phyloP scores from a whole-genome alignment of 768 basidiomycete genomes.

The Lentinula sp. region DNA sequence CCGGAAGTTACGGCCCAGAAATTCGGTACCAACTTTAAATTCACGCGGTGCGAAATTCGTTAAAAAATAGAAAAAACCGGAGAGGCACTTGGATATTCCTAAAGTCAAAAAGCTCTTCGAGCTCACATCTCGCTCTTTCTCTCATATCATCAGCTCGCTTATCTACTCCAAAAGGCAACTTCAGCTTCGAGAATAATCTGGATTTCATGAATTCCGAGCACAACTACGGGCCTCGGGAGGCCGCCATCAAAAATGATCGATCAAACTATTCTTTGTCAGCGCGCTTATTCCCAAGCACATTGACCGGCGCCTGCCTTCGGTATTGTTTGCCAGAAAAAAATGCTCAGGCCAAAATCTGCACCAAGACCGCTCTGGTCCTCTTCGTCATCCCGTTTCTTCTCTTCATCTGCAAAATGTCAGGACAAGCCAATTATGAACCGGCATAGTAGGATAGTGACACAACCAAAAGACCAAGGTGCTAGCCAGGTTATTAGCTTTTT shows the following conservation, averaged over 20 bases:
- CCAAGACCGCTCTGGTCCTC: constrained; percentile 8
- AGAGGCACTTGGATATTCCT: neutral
- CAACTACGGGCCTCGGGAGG: neutral
- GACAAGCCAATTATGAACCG: constrained; percentile 49
- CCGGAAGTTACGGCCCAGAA: neutral
- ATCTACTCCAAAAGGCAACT: neutral
- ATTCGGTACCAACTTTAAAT: neutral
- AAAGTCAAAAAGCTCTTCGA: neutral
- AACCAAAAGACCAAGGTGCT: constrained; percentile 92
- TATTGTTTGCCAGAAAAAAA: neutral
- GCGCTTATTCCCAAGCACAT: neutral
- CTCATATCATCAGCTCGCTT: neutral
- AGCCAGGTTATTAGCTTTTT: constrained; percentile 56
- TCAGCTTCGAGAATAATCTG: neutral
- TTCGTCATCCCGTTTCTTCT: constrained; percentile 31
- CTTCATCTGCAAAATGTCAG: constrained; percentile 27
- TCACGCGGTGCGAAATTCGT: neutral
- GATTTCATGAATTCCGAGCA: neutral
- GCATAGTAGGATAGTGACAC: constrained; percentile 79
- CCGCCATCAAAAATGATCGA: neutral
- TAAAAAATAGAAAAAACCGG: constrained; percentile 8
- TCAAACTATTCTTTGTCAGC: neutral
- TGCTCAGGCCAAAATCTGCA: constrained; percentile 2
- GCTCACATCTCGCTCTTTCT: neutral
- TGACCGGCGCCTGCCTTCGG: neutral